Conservation (phyloP, 2,329 filamentous ascomycete genomes). For the Boeremia lycopersici region DNA sequence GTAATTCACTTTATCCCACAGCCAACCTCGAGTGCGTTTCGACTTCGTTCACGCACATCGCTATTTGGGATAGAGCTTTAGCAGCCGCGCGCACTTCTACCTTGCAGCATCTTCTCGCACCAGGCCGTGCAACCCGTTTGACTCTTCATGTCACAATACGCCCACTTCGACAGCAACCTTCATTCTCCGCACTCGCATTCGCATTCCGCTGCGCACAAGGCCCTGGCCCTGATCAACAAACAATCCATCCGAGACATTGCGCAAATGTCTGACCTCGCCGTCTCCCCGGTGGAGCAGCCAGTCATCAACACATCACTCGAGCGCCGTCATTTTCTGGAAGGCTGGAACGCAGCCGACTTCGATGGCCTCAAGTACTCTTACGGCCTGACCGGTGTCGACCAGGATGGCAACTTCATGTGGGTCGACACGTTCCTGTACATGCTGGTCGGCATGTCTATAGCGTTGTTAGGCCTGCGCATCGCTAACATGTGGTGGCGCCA, state of each 20-base stretch:
- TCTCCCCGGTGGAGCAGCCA: conserved; percentile 16
- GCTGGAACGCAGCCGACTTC: conserved; percentile 38
- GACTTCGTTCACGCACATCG: conserved; percentile 18
- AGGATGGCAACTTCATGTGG: conserved; percentile 55
- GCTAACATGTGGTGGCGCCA: conserved; percentile 51
- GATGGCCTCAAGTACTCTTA: conserved; percentile 48
- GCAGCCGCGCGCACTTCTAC: conserved; percentile 14
- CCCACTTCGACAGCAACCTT: conserved; percentile 11
- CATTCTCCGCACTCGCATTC: conserved; percentile 15
- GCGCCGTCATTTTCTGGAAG: conserved; percentile 35
- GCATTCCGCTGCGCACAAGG: conserved; percentile 9
- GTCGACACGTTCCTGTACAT: conserved; percentile 52
- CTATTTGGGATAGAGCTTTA: conserved; percentile 24
- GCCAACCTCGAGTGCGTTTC: conserved; percentile 25
- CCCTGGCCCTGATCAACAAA: conserved; percentile 11
- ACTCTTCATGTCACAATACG: conserved; percentile 14
- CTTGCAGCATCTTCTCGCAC: conserved; percentile 13
- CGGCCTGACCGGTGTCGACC: conserved; percentile 56
- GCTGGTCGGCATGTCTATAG: conserved; percentile 37
- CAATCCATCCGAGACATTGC: conserved; percentile 4
- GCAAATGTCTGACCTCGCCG: conserved; percentile 32
- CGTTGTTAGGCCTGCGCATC: conserved; percentile 51
- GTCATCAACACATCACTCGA: conserved; percentile 18
- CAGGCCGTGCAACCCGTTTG: conserved; percentile 22
- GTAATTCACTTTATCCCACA: conserved; percentile 25